Conservation (phyloP, 2,329 filamentous ascomycete genomes). For the Aspergillus thermomutatus region DNA sequence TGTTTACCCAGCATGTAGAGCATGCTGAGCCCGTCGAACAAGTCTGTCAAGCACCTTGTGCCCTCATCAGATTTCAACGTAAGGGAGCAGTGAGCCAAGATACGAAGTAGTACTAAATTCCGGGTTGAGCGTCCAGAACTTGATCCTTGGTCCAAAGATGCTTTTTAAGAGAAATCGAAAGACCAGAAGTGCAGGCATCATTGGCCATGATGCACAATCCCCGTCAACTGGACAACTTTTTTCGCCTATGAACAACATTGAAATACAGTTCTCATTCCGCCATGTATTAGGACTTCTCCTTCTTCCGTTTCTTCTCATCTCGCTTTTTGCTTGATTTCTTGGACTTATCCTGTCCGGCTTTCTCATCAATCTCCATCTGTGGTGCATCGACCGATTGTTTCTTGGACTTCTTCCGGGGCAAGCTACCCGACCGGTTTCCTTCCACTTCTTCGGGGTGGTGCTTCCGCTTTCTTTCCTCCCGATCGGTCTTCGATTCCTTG, state of each 20-base stretch:
- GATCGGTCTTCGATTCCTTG: constrained; percentile 20
- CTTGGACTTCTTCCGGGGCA: constrained; percentile 41
- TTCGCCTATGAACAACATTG: neutral
- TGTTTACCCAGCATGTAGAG: no score
- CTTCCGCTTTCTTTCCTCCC: constrained; percentile 39
- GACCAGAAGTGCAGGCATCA: constrained; percentile 20
- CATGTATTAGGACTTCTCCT: constrained; percentile 24
- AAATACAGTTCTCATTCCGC: neutral
- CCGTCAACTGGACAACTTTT: constrained; percentile 17
- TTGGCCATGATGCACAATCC: constrained; percentile 40
- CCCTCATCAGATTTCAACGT: no score
- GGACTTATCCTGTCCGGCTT: constrained; percentile 26
- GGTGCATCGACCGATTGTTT: constrained; percentile 23
- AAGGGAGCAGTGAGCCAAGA: no score
- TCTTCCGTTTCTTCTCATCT: constrained; percentile 42
- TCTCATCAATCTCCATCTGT: constrained; percentile 19
- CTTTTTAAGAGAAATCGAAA: neutral
- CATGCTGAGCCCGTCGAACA: no score
- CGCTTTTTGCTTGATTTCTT: constrained; percentile 35
- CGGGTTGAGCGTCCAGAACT: no score
- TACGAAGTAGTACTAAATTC: neutral
- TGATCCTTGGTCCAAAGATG: neutral
- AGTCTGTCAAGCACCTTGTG: no score
- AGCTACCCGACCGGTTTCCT: constrained; percentile 17
- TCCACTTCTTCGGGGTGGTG: constrained; percentile 30